A percentile compares a stretch with the other conserved stretches of the same genome.
Conservation (phyloP, 345 rosid genomes). For the Acer yangbiense region DNA sequence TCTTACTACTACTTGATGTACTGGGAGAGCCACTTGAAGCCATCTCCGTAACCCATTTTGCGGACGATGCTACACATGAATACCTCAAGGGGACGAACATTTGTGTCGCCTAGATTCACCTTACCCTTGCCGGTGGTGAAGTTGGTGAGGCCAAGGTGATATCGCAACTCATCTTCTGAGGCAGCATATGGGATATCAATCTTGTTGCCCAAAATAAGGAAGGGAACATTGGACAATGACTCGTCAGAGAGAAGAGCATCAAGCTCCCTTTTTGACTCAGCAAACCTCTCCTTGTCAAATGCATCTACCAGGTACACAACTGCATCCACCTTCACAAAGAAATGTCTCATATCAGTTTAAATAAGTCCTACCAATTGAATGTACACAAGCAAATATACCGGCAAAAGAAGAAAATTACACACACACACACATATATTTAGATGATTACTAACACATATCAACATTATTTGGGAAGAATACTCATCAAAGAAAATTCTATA, state of each 20-base stretch:
- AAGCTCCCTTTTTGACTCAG: slow-evolving; percentile 61
- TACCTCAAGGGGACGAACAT: slow-evolving; percentile 66
- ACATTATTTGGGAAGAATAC: background rate
- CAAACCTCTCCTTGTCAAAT: slow-evolving; percentile 64
- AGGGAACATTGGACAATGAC: slow-evolving; percentile 57
- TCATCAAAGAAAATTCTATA: background rate
- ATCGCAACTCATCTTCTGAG: slow-evolving; percentile 68
- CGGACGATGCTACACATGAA: slow-evolving; percentile 82
- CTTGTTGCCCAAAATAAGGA: slow-evolving; percentile 72
- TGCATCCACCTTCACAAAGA: slow-evolving; percentile 57
- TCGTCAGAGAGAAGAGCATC: slow-evolving; percentile 72
- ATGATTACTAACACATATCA: background rate
- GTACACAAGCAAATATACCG: background rate
- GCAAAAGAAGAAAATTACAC: background rate
- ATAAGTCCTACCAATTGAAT: background rate
- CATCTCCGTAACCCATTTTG: slow-evolving; percentile 80
- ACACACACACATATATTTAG: background rate
- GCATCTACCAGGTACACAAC: slow-evolving; percentile 79
- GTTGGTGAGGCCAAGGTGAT: slow-evolving; percentile 64
- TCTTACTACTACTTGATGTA: slow-evolving; percentile 53
- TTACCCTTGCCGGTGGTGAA: slow-evolving; percentile 79
- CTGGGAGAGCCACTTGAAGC: slow-evolving; percentile 78
- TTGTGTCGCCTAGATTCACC: slow-evolving; percentile 50
- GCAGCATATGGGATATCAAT: slow-evolving; percentile 73
- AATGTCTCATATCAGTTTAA: slow-evolving; percentile 3